phyloP scores from a whole-genome alignment of 768 basidiomycete species.

The Pleurotus tuoliensis region DNA sequence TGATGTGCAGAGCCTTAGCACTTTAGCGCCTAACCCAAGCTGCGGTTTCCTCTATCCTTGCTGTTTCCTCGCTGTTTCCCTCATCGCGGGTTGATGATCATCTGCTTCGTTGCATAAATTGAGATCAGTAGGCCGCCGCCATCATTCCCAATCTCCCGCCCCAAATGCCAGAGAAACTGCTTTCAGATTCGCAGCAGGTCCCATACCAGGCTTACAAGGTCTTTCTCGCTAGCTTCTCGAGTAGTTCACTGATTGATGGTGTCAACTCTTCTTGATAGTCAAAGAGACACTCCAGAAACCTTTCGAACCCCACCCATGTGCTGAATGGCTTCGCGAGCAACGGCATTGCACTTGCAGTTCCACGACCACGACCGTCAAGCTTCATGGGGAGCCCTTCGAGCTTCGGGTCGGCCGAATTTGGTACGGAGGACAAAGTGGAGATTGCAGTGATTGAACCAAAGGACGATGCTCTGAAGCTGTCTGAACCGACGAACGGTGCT shows the following conservation, averaged over 20 bases:
- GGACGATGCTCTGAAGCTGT: neutral
- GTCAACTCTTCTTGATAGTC: conserved; percentile 25
- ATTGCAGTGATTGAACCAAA: neutral
- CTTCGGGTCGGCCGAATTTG: conserved; percentile 16
- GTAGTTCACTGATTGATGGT: conserved; percentile 1
- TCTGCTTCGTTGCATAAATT: neutral
- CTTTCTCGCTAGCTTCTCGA: conserved; percentile 12
- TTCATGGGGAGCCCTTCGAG: conserved; percentile 19
- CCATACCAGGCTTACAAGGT: conserved; percentile 55
- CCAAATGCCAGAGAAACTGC: conserved; percentile 9
- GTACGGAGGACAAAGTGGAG: neutral
- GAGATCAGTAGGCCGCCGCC: neutral
- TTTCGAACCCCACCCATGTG: conserved; percentile 22
- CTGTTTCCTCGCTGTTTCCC: no score
- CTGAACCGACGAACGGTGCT: neutral
- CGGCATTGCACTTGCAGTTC: conserved; percentile 22
- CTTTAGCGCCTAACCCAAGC: no score
- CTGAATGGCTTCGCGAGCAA: conserved; percentile 15
- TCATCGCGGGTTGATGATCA: neutral
- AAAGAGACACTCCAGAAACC: conserved; percentile 42
- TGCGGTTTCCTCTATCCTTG: no score
- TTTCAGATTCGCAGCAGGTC: conserved; percentile 22
- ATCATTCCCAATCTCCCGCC: neutral
- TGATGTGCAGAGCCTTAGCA: neutral
- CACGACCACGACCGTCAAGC: conserved; percentile 24